Conservation (phyloP, 2,329 filamentous ascomycete species). For the Pestalotiopsis sp. region DNA sequence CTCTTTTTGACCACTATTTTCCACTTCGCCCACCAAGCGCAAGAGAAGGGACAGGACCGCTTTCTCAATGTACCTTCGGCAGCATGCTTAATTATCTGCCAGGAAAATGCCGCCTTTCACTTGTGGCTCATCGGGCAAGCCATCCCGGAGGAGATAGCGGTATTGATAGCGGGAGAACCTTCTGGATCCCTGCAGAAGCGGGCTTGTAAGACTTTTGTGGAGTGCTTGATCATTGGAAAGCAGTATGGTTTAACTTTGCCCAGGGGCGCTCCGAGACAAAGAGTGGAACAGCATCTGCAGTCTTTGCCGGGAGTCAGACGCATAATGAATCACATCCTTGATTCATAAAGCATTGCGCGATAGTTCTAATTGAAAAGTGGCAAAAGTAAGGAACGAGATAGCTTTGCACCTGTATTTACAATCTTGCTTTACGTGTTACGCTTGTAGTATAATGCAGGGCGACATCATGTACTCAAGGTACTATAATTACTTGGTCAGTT, state of each 20-base stretch:
- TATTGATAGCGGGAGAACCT: conserved; percentile 23
- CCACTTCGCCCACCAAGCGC: background rate
- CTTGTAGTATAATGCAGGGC: no score
- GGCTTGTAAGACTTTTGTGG: conserved; percentile 21
- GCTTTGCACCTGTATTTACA: no score
- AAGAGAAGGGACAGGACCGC: conserved; percentile 8
- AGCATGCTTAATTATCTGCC: conserved; percentile 26
- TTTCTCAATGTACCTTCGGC: conserved; percentile 15
- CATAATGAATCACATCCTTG: background rate
- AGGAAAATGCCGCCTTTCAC: conserved; percentile 22
- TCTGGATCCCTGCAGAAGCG: conserved; percentile 19
- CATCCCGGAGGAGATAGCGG: conserved; percentile 11
- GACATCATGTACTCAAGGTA: no score
- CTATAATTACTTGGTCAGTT: no score
- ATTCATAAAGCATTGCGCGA: background rate
- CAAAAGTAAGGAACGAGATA: no score
- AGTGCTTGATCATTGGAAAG: conserved; percentile 24
- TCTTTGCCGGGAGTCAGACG: background rate
- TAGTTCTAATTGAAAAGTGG: no score
- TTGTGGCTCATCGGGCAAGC: background rate
- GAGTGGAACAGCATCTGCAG: background rate
- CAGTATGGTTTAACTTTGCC: conserved; percentile 19
- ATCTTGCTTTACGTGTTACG: no score
- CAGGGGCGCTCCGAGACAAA: conserved; percentile 11
- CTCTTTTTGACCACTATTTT: conserved; percentile 1